These are phyloP conservation scores for Phytophthora nicotianae DNA, from an alignment of 352 stramenopile species.

Conservation along the genomic window DNA sequence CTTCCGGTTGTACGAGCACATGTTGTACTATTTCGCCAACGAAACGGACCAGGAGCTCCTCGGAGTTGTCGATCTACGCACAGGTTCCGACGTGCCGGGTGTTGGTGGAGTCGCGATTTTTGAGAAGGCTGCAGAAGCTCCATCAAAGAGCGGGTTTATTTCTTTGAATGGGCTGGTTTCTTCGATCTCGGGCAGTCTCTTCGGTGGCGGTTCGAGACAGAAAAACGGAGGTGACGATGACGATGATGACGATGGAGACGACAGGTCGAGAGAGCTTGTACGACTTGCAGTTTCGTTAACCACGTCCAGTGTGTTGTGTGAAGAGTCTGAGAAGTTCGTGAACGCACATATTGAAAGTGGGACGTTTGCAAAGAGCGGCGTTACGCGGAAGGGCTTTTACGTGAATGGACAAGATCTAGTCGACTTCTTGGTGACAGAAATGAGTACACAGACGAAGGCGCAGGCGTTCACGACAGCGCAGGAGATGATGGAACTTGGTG, in stretches of 20 bases:
- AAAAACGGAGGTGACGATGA: constrained; percentile 44
- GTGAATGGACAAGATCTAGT: constrained; percentile 78
- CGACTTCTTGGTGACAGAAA: constrained; percentile 73
- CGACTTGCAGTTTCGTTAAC: constrained; percentile 76
- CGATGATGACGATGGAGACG: constrained; percentile 60
- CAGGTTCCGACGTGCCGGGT: constrained; percentile 69
- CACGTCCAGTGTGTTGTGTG: constrained; percentile 62
- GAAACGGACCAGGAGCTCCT: constrained; percentile 85
- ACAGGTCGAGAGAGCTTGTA: constrained; percentile 59
- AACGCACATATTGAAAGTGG: constrained; percentile 42
- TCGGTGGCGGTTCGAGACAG: constrained; percentile 63
- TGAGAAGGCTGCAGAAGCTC: constrained; percentile 68
- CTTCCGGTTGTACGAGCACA: constrained; percentile 87
- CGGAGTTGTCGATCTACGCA: constrained; percentile 81
- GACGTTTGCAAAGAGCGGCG: constrained; percentile 28
- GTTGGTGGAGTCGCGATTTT: constrained; percentile 84
- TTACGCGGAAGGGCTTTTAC: constrained; percentile 74
- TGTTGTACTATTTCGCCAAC: constrained; percentile 90
- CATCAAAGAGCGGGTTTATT: constrained; percentile 67
- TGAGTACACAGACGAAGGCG: constrained; percentile 55
- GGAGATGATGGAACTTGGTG: constrained; percentile 75
- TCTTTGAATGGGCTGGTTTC: constrained; percentile 83
- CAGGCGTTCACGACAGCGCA: constrained; percentile 76
- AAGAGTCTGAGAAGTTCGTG: constrained; percentile 71
- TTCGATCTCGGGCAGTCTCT: constrained; percentile 80